Percentiles rank a stretch among this genome's conserved stretches.
Evolutionary conservation across 164 flowering plant genomes (phyloP).

Genomic region (Vitis cinerea): DNA sequence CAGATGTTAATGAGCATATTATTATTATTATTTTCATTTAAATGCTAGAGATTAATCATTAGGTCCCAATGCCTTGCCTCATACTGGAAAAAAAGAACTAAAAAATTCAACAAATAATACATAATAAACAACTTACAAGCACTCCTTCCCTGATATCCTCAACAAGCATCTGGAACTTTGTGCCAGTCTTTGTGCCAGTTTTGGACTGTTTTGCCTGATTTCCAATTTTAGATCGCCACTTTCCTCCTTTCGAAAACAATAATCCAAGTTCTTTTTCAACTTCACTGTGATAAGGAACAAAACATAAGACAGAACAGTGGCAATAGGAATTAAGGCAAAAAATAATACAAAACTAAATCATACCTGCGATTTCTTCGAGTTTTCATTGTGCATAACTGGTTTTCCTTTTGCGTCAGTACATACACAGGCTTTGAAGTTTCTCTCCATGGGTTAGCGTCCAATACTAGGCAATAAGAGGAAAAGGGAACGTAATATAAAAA

Average conservation of each 20-base stretch:
- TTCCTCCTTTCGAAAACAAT: slow-evolving; percentile 72
- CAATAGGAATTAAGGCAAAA: slow-evolving; percentile 1
- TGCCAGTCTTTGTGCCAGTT: slow-evolving; percentile 41
- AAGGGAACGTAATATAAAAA: background rate
- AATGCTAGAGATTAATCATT: no score
- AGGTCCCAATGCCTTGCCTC: no score
- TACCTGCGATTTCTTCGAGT: slow-evolving; percentile 90
- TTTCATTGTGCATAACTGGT: slow-evolving; percentile 95
- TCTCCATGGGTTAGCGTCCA: slow-evolving; percentile 97
- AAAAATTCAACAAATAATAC: background rate
- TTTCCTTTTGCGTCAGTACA: slow-evolving; percentile 85
- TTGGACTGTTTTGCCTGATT: slow-evolving; percentile 52
- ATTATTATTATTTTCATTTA: no score
- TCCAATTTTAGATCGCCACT: slow-evolving; percentile 43
- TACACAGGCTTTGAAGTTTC: slow-evolving; percentile 83
- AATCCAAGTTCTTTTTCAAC: slow-evolving; percentile 90
- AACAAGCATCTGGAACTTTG: slow-evolving; percentile 83
- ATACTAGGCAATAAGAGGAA: slow-evolving; percentile 27
- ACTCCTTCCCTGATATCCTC: slow-evolving; percentile 96
- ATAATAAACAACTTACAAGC: slow-evolving; percentile 56
- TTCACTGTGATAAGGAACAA: slow-evolving; percentile 51
- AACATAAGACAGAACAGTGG: background rate
- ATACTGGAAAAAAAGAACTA: background rate
- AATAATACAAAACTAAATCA: slow-evolving; percentile 3
- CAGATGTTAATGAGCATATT: no score